Base-by-base conservation (phyloP, 139 green algal species). In the Diplosphaera chodatii region DNA sequence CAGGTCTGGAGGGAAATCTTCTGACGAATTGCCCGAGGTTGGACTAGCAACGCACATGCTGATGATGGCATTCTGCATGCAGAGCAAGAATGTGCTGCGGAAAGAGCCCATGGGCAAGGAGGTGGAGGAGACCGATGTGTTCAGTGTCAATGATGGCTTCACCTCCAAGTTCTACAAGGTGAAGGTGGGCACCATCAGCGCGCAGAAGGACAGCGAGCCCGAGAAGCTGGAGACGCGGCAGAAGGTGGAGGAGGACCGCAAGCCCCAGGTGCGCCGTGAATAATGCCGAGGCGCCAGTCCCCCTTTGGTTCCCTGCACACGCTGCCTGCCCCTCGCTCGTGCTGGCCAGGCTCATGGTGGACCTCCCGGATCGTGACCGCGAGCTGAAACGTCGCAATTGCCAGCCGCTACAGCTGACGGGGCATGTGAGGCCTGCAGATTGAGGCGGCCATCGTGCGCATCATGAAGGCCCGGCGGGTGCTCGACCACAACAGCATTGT, bases 171-270 rank as follows among this genome's bases (percentile, higher is more conserved):
- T 96, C 21, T 90, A 91, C 80, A 94, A 91, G 76, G 72, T 90
- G 23, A 89, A 91, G 80, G 88, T 89, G 65, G 82, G 81, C 40
- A 89, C 78, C 22, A 75, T 89, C n/a, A 72, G 66, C 56, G 81
- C 76, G 2, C 81, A 86, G 63, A 96, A 96, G 77, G 90, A 95
- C 78, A 88, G 74, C 56, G 94, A 97, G 75, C 77, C 71, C 18
- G 94, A 97, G 75, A 91, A 92, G 80, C 68, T 72, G n/a, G 90
- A 97, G 70, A 98, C 95, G 32, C 78, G 92, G 40, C 83, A 92
- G 29, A 95, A 94, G 85, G 85, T 97, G 68, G 93, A 98, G 80
- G 93, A 98, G 81, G 94, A 99, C 80, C 86, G 95, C 66, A 98
- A 98, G 85, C 94, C 93, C 55, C 48, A 59, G 48, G 48, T 59